phyloP scores from a whole-genome alignment of 108 stramenopile genomes.

The Chaetoceros tenuissimus region DNA sequence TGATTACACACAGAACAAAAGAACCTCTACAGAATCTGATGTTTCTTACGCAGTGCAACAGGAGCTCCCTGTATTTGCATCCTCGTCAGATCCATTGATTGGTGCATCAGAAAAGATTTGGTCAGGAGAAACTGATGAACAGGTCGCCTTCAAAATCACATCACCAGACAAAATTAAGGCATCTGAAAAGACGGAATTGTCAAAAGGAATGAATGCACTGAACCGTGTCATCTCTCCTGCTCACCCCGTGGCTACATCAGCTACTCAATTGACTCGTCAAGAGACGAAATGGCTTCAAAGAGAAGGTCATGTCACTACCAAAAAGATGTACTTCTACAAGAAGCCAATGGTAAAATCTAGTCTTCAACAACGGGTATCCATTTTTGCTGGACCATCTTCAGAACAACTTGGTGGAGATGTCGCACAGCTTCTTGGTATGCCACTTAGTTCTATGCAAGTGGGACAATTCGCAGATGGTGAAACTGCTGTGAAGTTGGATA shows the following conservation, averaged over 20 bases:
- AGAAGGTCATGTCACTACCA: constrained; percentile 52
- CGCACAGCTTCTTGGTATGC: constrained; percentile 62
- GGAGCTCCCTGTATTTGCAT: constrained; percentile 28
- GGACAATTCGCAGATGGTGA: constrained; percentile 78
- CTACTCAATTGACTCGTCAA: not conserved
- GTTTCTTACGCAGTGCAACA: not conserved
- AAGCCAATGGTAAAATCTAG: constrained; percentile 33
- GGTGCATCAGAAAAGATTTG: constrained; percentile 7
- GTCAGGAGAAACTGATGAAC: not conserved
- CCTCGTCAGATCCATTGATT: constrained; percentile 35
- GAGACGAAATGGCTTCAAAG: constrained; percentile 4
- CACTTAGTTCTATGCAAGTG: constrained; percentile 47
- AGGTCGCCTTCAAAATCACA: not conserved
- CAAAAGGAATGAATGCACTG: not conserved
- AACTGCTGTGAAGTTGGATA: constrained; percentile 48
- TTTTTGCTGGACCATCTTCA: constrained; percentile 66
- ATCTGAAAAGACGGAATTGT: not conserved
- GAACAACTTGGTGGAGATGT: constrained; percentile 59
- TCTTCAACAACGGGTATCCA: constrained; percentile 46
- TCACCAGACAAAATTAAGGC: not conserved
- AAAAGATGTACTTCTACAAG: constrained; percentile 74
- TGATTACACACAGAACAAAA: not conserved
- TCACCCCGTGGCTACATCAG: not conserved
- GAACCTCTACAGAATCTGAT: not conserved
- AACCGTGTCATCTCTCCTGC: not conserved